phyloP scores from a whole-genome alignment of 2,329 filamentous ascomycete species.

The Endoconidiophora polonica region DNA sequence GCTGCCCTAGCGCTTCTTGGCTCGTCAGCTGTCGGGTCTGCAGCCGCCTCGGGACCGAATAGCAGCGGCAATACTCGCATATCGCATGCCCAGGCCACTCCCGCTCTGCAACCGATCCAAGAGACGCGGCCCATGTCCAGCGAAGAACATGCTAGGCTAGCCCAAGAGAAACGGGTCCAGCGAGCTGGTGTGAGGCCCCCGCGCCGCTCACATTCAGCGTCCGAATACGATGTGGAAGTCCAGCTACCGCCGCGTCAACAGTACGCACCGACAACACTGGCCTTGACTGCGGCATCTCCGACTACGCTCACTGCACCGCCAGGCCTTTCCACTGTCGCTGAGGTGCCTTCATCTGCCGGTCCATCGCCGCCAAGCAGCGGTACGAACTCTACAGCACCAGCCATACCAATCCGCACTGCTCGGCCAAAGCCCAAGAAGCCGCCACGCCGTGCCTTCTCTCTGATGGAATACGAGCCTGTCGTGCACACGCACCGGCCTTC shows the following conservation, averaged over 20 bases:
- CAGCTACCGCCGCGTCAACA: slow-evolving; percentile 6
- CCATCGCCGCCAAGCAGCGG: slow-evolving; percentile 16
- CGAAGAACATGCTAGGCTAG: background rate
- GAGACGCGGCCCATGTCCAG: background rate
- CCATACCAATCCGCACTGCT: slow-evolving; percentile 12
- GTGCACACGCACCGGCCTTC: slow-evolving; percentile 31
- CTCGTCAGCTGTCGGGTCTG: too few species aligned
- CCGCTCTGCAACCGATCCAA: background rate
- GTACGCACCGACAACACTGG: background rate
- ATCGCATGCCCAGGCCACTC: background rate
- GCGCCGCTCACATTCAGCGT: slow-evolving; percentile 11
- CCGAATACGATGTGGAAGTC: slow-evolving; percentile 5
- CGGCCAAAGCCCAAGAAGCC: slow-evolving; percentile 16
- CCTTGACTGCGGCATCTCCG: slow-evolving; percentile 3
- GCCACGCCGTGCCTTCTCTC: slow-evolving; percentile 40
- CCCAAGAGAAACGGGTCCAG: background rate
- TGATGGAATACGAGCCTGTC: slow-evolving; percentile 42
- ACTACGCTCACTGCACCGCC: background rate
- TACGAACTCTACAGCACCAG: slow-evolving; percentile 16
- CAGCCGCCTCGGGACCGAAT: background rate
- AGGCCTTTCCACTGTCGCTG: background rate
- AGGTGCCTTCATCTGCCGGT: slow-evolving; percentile 13
- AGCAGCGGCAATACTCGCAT: background rate
- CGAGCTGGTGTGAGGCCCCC: slow-evolving; percentile 6
- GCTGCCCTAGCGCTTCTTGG: slow-evolving; percentile 7